These are phyloP conservation scores for Aspergillus ellipticus DNA, from an alignment of 495 filamentous ascomycete genomes.

Conservation along the genomic window DNA sequence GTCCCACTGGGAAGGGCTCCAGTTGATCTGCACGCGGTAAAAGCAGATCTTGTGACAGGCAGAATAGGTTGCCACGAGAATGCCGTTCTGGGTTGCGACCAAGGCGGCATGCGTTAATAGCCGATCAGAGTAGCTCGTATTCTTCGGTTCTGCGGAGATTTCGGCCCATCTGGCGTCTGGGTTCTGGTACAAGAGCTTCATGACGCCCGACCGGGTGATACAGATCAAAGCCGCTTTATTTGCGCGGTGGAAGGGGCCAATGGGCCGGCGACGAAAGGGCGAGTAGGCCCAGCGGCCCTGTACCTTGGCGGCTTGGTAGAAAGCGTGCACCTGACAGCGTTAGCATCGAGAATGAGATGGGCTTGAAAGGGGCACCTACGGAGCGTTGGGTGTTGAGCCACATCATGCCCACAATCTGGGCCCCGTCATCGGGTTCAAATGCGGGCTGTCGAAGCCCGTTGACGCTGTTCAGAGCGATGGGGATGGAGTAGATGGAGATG, in stretches of 20 bases:
- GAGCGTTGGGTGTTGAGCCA: conserved; percentile 68
- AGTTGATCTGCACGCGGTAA: conserved; percentile 54
- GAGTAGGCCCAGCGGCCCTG: conserved; percentile 51
- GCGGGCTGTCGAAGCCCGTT: conserved; percentile 50
- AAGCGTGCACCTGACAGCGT: conserved; percentile 42
- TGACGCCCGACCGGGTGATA: conserved; percentile 64
- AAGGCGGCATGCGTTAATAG: conserved; percentile 77
- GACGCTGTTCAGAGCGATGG: conserved; percentile 64
- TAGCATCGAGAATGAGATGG: background rate
- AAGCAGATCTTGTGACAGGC: conserved; percentile 62
- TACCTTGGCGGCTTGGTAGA: conserved; percentile 47
- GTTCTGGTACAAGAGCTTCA: conserved; percentile 69
- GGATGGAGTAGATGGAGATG: conserved; percentile 62
- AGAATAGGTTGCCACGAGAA: conserved; percentile 64
- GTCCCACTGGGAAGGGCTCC: conserved; percentile 43
- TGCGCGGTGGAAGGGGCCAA: conserved; percentile 65
- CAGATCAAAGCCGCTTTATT: conserved; percentile 65
- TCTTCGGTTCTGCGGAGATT: conserved; percentile 64
- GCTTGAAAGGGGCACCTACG: conserved; percentile 31
- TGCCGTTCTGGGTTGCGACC: conserved; percentile 64
- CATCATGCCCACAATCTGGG: conserved; percentile 74
- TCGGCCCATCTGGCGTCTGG: conserved; percentile 64
- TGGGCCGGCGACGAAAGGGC: conserved; percentile 43
- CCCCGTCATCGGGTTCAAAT: conserved; percentile 60
- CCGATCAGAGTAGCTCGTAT: conserved; percentile 61